Conservation (phyloP, 352 stramenopile species). For the Paralagenidium karlingii region DNA sequence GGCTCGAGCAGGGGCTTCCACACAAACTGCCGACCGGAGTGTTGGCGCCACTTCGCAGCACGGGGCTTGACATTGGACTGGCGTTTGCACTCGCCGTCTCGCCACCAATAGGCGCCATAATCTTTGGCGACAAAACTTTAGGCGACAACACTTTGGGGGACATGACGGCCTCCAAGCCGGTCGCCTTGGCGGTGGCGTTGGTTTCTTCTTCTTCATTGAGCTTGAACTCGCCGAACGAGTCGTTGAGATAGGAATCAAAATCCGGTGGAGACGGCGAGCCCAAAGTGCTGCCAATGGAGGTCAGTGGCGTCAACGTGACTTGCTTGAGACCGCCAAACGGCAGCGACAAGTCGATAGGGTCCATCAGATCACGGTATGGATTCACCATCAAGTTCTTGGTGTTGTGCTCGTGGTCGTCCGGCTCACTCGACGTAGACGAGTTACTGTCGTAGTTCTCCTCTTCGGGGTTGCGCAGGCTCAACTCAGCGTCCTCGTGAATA, state of each 20-base stretch:
- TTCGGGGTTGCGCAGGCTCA: no score
- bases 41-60: no score
- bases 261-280: conserved; percentile 9
- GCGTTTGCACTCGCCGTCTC: no score
- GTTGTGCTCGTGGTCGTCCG: conserved; percentile 36
- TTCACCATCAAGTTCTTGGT: conserved; percentile 51
- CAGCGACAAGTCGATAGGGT: conserved; percentile 45
- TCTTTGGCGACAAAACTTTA: no score
- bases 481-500: conserved; percentile 70
- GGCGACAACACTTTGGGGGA: no score
- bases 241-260: conserved; percentile 12
- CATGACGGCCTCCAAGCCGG: no score
- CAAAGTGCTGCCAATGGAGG: conserved; percentile 21
- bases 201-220: no score
- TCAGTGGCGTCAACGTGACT: conserved; percentile 42
- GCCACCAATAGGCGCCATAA: no score
- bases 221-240: conserved; percentile 34
- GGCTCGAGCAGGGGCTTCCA: no score
- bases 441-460: conserved; percentile 22
- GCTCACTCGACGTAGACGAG: conserved; percentile 51
- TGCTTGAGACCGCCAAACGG: conserved; percentile 55
- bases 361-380: conserved; percentile 39
- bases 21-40: no score
- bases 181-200: no score
- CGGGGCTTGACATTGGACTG: no score